Evolutionary conservation across 495 filamentous ascomycete genomes (phyloP).

Genomic region (Neurospora sp.): DNA sequence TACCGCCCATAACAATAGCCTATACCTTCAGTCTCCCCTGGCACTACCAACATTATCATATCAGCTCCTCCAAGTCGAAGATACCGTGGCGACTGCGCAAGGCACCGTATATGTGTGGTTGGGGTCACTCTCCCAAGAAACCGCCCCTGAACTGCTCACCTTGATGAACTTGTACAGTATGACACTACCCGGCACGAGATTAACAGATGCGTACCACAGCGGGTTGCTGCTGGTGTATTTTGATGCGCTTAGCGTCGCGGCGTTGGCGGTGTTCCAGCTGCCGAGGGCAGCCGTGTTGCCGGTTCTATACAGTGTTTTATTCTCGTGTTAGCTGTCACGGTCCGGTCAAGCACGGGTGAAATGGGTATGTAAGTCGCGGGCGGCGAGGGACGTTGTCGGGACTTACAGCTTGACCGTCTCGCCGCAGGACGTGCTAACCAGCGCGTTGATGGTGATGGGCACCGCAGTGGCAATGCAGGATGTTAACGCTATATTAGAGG

Average conservation of each 20-base stretch:
- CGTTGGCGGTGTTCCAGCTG: conserved; percentile 42
- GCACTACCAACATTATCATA: not conserved
- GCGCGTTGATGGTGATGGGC: conserved; percentile 47
- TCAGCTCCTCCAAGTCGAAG: conserved; percentile 7
- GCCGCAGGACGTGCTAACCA: conserved; percentile 43
- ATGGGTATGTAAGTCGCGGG: not conserved
- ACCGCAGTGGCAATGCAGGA: conserved; percentile 37
- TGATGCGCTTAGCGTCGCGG: conserved; percentile 41
- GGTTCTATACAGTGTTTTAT: conserved; percentile 8
- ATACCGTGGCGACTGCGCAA: conserved; percentile 12
- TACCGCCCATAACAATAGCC: not conserved
- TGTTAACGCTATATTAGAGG: not conserved
- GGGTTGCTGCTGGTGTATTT: conserved; percentile 47
- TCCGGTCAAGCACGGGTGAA: not conserved
- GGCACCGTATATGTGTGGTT: conserved; percentile 52
- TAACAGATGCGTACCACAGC: conserved; percentile 46
- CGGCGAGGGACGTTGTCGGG: not conserved
- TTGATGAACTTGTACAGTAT: conserved; percentile 64
- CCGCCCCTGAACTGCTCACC: conserved; percentile 41
- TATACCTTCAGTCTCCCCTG: not conserved
- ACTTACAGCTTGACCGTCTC: conserved; percentile 46
- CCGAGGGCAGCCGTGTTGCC: conserved; percentile 49
- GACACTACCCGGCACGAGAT: conserved; percentile 37
- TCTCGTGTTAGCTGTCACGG: not conserved
- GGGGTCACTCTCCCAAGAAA: conserved; percentile 54